Evolutionary conservation across 495 filamentous ascomycete species (phyloP).

Genomic region (Schizothecium vesticola): DNA sequence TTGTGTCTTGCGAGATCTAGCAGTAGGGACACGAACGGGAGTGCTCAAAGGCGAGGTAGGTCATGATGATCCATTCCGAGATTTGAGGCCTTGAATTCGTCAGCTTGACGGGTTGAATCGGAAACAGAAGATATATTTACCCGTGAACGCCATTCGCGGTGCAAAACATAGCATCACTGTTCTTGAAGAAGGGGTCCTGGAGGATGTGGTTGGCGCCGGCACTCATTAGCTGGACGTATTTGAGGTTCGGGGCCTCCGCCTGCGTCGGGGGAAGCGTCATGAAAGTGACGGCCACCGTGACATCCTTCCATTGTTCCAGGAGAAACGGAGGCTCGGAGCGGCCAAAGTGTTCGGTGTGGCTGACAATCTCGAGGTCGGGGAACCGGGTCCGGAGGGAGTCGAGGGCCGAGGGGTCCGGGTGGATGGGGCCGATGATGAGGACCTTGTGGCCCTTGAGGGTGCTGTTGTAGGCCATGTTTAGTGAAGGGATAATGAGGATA

Average conservation of each 20-base stretch:
- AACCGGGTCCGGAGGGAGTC: slow-evolving; percentile 43
- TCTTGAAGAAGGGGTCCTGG: slow-evolving; percentile 56
- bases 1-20: not conserved
- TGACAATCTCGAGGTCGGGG: slow-evolving; percentile 46
- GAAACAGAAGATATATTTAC: no score
- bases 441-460: slow-evolving; percentile 42
- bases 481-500: not conserved
- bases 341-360: slow-evolving; percentile 12
- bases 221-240: slow-evolving; percentile 68
- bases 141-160: slow-evolving; percentile 75
- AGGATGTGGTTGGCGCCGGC: slow-evolving; percentile 69
- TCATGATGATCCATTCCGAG: slow-evolving; percentile 66
- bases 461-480: slow-evolving; percentile 24
- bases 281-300: slow-evolving; percentile 61
- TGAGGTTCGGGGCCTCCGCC: slow-evolving; percentile 50
- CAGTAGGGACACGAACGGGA: slow-evolving; percentile 27
- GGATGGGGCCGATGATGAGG: slow-evolving; percentile 43
- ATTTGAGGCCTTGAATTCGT: slow-evolving; percentile 57
- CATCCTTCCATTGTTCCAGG: slow-evolving; percentile 50
- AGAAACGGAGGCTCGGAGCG: not conserved
- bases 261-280: slow-evolving; percentile 39
- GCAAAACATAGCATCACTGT: slow-evolving; percentile 59
- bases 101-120: not conserved
- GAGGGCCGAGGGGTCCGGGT: slow-evolving; percentile 35
- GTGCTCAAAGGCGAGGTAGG: slow-evolving; percentile 46